Base-by-base conservation (phyloP, 2,329 filamentous ascomycete species). In the Rachicladosporium sp. region DNA sequence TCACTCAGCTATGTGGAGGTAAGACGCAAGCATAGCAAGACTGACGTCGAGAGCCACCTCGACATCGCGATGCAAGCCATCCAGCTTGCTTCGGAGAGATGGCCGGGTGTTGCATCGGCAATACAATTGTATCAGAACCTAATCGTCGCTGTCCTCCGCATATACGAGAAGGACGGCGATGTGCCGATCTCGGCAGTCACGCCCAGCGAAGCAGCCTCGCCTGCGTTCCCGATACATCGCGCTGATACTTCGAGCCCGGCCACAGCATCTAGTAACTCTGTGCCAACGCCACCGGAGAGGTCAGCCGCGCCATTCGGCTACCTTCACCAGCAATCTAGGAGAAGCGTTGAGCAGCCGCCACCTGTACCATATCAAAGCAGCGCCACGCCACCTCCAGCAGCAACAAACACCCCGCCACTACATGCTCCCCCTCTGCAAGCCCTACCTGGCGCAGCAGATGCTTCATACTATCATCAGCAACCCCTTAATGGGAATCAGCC, bases 31-130 rank as follows among this genome's bases (percentile, higher is more conserved):
- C 81, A 94, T 56, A 59, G 72, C 3, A 76, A 79, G 12, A 78
- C 86, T 33, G 80, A 91, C 46, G 80, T 93, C 0, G 78, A 89
- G 53, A 68, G 75, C 19, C 73, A 91, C 48, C 71, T 94, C 33
- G 71, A 79, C 35, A 73, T 78, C 12, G 83, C 84, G 0, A 67
- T 95, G 43, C 80, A 88, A 38, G 81, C 83, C 4, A 80, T 96
- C 44, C 73, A 80, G 42, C 75, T 81, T 41, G 88, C 85, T 42
- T 82, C 83, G 0, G 82, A 89, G 53, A 74, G 88, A 44, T 96
- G 91, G 91, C 89, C 91, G 1, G 91, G 89, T 9, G 87, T 89
- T 2, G 74, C 79, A 31, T 82, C 86, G 10, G 87, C 88, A 3
- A 78, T 85, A 7, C 77, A 91, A 50, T 73, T 96, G 9, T 96